Evolutionary conservation across 108 stramenopile genomes (phyloP).

Genomic region (Nitzschia sp.): DNA sequence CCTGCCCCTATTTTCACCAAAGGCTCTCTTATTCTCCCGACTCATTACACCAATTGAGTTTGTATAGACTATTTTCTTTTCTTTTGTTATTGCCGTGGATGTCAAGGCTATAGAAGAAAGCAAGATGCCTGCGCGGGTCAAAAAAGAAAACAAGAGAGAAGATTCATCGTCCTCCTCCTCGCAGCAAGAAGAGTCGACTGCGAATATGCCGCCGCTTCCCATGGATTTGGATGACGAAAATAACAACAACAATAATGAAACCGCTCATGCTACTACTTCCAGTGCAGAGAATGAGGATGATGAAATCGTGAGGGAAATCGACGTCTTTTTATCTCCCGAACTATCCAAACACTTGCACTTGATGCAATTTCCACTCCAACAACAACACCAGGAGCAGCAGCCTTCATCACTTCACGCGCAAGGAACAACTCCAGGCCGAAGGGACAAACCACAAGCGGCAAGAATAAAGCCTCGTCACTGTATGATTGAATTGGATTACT

Average conservation of each 20-base stretch:
- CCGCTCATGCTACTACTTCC: too few species aligned
- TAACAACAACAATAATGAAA: slow-evolving; percentile 5
- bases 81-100: neutral
- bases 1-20: too few species aligned
- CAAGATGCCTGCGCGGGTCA: neutral
- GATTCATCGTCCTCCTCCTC: neutral
- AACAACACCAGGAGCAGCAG: slow-evolving; percentile 6
- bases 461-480: slow-evolving; percentile 64
- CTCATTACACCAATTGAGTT: too few species aligned
- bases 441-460: slow-evolving; percentile 50
- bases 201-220: neutral
- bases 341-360: slow-evolving; percentile 58
- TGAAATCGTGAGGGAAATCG: slow-evolving; percentile 78
- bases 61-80: neutral
- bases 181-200: neutral
- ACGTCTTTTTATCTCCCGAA: slow-evolving; percentile 79
- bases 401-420: neutral
- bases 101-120: neutral
- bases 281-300: slow-evolving; percentile 43
- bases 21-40: too few species aligned
- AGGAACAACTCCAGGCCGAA: neutral
- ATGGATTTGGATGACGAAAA: neutral
- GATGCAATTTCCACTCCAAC: slow-evolving; percentile 81
- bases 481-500: slow-evolving; percentile 69
- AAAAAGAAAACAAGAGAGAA: neutral